Evolutionary conservation across 345 rosid species (phyloP).

Genomic region (Aegle marmelos): DNA sequence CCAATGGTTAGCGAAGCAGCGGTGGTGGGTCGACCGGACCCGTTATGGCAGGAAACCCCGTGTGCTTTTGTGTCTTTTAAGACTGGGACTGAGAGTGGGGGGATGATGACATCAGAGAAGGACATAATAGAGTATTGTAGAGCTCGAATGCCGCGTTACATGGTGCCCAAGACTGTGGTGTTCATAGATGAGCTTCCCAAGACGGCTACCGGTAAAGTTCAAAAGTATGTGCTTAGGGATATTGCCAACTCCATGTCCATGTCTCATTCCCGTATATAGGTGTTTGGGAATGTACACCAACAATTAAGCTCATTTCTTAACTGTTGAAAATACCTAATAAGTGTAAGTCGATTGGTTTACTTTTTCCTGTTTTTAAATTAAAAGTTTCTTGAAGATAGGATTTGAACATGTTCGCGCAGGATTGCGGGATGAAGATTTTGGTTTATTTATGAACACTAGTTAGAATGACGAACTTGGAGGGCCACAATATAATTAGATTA

Average conservation of each 20-base stretch:
- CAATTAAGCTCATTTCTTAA: too few relatives aligned
- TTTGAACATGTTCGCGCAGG: too few relatives aligned
- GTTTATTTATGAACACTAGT: too few relatives aligned
- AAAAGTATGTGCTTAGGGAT: not conserved
- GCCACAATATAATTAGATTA: too few relatives aligned
- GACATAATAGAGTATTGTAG: constrained; percentile 27
- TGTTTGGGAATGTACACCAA: too few relatives aligned
- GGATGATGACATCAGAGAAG: not conserved
- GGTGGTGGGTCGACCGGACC: constrained; percentile 30
- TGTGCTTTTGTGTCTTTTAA: constrained; percentile 29
- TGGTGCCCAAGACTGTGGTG: constrained; percentile 33
- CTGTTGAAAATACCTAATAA: too few relatives aligned
- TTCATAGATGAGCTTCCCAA: constrained; percentile 27
- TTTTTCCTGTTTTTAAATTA: too few relatives aligned
- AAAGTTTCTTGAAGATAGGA: too few relatives aligned
- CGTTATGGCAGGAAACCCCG: constrained; percentile 30
- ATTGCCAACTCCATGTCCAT: constrained; percentile 10
- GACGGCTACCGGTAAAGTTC: constrained; percentile 32
- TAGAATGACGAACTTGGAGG: too few relatives aligned
- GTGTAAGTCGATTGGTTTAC: too few relatives aligned
- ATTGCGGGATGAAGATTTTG: too few relatives aligned
- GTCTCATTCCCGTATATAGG: too few relatives aligned
- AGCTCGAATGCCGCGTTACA: constrained; percentile 20
- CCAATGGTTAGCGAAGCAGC: constrained; percentile 29
- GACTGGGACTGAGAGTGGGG: not conserved